Evolutionary conservation across 192 early-diverging fungal species (phyloP), one percentile per base, ranked within the genome.

Genomic region (Bifiguratus adelaidae): DNA sequence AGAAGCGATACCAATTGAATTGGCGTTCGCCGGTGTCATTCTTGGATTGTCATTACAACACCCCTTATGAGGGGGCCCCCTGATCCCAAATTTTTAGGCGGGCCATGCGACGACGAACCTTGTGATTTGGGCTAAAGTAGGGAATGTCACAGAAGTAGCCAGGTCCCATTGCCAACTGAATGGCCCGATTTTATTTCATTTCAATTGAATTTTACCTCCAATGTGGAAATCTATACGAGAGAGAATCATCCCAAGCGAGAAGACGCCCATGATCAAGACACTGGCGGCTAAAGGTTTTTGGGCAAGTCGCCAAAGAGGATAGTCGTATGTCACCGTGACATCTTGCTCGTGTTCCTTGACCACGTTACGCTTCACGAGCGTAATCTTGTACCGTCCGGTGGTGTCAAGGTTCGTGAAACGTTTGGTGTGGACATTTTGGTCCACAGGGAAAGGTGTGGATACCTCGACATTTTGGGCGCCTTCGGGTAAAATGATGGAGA

Each of bases 381-480:
- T 68, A 3, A 97, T 60, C n/a, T 73, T 76, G 4, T 83, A 80
- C 23, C 91, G 83, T n/a, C 94, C 96, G 30, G 78, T 78, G 8
- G 87, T 82, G 72, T 99, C 96, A 44, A 99, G 74, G 61, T 91
- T 90, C 8, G 87, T 89, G 52, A 75, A 82, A 23, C 68, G 68
- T 7, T 68, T 77, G 16, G 48, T 49, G 30, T 81, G 52, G 21
- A 49, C 46, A 4, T 78, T 38, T 7, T 50, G 28, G 27, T 87
- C 84, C 6, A 87, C 60, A n/a, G 54, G 41, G 33, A 81, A 78
- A 18, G 87, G 82, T 23, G 71, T 30, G 2, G 57, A 34, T 0
- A 92, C 75, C 41, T 84, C 56, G 12, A 89, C 68, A 44, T 89
- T 64, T 38, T 85, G 88, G 38, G 92, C 88, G 25, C 96, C 94